Evolutionary conservation across 495 filamentous ascomycete species (phyloP), one percentile per base, ranked within the genome.

Genomic region (Penicillium steckii): DNA sequence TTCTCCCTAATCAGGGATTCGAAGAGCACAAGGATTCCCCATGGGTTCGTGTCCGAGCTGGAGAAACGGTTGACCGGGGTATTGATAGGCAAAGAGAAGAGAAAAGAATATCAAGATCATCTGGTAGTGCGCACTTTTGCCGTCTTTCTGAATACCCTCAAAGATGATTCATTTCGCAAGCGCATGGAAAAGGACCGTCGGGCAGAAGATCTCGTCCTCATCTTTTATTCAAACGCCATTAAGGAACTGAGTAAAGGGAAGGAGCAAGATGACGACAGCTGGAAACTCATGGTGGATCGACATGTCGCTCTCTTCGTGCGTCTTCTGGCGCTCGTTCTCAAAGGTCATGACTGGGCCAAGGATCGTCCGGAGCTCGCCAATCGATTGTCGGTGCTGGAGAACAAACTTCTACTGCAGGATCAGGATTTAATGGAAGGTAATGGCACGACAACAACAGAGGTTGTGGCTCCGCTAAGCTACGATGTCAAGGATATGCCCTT

Each of bases 401-500:
- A 83, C 58, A 97, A 97, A 72, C 82, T 99, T 32, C 78, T 99
- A 55, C 84, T 86, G n/a, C 91, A 97, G 66, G 94, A 98, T 63
- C 89, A 96, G 67, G 91, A 96, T 65, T 78, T 98, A 22, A 72
- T 77, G 46, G 65, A 77, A 62, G 72, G 67, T 51, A 88, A 75
- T 59, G 74, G 80, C 42, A 74, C 80, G 44, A 59, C 81, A 25
- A 81, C 81, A 13, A 81, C 90, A 24, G 91, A 96, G 65, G 88
- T 90, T 7, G 77, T 86, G 24, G 83, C 89, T 8, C 89, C 92
- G 2, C 66, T 94, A 41, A 94, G 84, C 66, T 91, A 96, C 63
- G 87, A 95, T 67, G 85, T 97, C 44, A 95, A 91, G 72, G 95
- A 99, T 63, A 99, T 99, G 95, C 85, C 84, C 18, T 80, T 97